Evolutionary conservation across 805 yeast species (phyloP).

Genomic region (fission yeast (Schizosaccharomyces pombe)): DNA sequence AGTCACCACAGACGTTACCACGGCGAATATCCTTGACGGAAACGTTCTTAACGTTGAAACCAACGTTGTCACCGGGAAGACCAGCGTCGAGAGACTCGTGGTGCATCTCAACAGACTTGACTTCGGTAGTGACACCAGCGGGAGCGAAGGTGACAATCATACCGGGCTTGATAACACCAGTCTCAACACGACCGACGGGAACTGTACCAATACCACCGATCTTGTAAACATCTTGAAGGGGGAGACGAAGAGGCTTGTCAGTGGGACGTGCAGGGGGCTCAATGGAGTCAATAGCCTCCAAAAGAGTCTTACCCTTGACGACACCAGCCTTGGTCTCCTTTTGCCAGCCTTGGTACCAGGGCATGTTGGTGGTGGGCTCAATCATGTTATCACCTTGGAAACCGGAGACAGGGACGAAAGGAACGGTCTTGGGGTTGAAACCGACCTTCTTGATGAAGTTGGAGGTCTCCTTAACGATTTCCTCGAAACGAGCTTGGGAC

Average conservation of each 20-base stretch:
- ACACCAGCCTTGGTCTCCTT: conserved; percentile 54
- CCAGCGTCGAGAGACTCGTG: conserved; percentile 61
- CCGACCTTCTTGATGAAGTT: conserved; percentile 71
- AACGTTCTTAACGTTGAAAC: conserved; percentile 77
- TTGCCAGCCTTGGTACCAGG: conserved; percentile 76
- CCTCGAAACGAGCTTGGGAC: conserved; percentile 60
- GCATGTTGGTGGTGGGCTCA: conserved; percentile 57
- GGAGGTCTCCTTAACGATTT: conserved; percentile 51
- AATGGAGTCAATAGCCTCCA: conserved; percentile 65
- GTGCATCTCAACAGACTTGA: conserved; percentile 75
- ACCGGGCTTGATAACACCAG: conserved; percentile 80
- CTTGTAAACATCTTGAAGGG: conserved; percentile 80
- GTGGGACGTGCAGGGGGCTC: conserved; percentile 64
- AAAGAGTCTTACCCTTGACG: conserved; percentile 55
- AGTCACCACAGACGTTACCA: conserved; percentile 84
- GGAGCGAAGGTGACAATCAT: conserved; percentile 78
- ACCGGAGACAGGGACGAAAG: conserved; percentile 80
- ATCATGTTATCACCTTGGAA: conserved; percentile 89
- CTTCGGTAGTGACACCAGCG: conserved; percentile 74
- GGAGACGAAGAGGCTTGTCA: conserved; percentile 58
- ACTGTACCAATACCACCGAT: conserved; percentile 81
- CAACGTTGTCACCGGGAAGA: conserved; percentile 78
- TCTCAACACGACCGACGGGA: conserved; percentile 86
- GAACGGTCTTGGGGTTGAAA: conserved; percentile 58
- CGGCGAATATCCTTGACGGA: conserved; percentile 74